Evolutionary conservation across 371 early-diverging fungal genomes (phyloP).

Genomic region (Mortierella sp.): DNA sequence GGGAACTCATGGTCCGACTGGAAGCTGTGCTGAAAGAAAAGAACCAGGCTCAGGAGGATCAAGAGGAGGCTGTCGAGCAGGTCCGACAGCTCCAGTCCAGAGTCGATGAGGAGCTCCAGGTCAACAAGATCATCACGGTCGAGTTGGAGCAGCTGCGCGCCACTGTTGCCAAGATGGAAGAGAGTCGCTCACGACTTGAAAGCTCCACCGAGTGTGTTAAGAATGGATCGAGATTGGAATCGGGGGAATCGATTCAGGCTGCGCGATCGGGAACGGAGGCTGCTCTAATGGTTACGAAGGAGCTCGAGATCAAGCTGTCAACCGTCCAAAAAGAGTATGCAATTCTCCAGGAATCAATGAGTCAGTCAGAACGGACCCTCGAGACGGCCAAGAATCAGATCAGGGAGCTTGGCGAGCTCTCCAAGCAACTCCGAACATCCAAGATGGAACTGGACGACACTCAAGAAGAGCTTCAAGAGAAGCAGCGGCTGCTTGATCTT

Average conservation of each 20-base stretch:
- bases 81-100: slow-evolving; percentile 3
- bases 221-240: background rate
- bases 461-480: slow-evolving; percentile 41
- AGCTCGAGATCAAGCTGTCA: slow-evolving; percentile 21
- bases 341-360: slow-evolving; percentile 10
- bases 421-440: slow-evolving; percentile 32
- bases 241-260: background rate
- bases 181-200: background rate
- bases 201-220: background rate
- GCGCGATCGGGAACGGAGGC: background rate
- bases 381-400: slow-evolving; percentile 21
- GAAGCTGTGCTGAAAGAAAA: slow-evolving; percentile 42
- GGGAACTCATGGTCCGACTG: slow-evolving; percentile 37
- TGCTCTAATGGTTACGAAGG: slow-evolving; percentile 29
- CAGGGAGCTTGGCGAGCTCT: slow-evolving; percentile 19
- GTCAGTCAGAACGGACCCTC: slow-evolving; percentile 11
- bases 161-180: slow-evolving; percentile 27
- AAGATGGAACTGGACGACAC: slow-evolving; percentile 61
- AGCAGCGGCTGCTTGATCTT: slow-evolving; percentile 33
- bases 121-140: slow-evolving; percentile 28
- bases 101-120: slow-evolving; percentile 25
- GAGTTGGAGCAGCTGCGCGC: slow-evolving; percentile 30
- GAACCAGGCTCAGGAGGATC: slow-evolving; percentile 43
- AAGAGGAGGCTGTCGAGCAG: slow-evolving; percentile 35
- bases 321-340: slow-evolving; percentile 1